Evolutionary conservation across 2,329 filamentous ascomycete species (phyloP).

Genomic region (Simplicillium sp.): DNA sequence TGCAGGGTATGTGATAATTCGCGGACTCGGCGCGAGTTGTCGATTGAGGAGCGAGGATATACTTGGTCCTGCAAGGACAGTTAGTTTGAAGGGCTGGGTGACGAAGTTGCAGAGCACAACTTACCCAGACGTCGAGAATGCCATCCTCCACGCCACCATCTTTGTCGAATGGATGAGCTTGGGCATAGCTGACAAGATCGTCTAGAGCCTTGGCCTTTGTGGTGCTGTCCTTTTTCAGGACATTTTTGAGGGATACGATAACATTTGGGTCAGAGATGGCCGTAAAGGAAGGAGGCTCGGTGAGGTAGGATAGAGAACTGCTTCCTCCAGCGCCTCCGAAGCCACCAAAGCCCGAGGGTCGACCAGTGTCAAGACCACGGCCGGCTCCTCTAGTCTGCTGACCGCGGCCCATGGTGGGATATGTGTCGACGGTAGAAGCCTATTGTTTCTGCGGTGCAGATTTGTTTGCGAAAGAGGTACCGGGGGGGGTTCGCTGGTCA

Average conservation of each 20-base stretch:
- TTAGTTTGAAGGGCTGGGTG: background rate
- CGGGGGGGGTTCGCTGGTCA: too few species aligned
- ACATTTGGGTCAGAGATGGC: slow-evolving; percentile 70
- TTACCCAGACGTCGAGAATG: slow-evolving; percentile 80
- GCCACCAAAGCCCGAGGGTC: slow-evolving; percentile 24
- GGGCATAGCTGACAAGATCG: slow-evolving; percentile 62
- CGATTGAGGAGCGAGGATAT: slow-evolving; percentile 84
- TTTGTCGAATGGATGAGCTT: slow-evolving; percentile 39
- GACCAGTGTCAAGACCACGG: background rate
- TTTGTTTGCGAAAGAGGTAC: too few species aligned
- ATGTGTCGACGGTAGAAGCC: background rate
- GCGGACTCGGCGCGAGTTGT: slow-evolving; percentile 77
- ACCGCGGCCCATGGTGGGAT: slow-evolving; percentile 3
- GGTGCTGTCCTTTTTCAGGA: slow-evolving; percentile 84
- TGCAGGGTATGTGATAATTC: slow-evolving; percentile 77
- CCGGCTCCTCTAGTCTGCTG: slow-evolving; percentile 1
- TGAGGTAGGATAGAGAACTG: slow-evolving; percentile 69
- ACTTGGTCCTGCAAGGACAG: slow-evolving; percentile 56
- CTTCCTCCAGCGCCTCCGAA: slow-evolving; percentile 29
- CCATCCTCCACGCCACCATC: slow-evolving; percentile 64
- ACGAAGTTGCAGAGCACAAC: slow-evolving; percentile 5
- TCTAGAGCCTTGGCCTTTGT: slow-evolving; percentile 89
- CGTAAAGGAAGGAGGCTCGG: slow-evolving; percentile 74
- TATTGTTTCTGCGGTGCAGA: background rate
- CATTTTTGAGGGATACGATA: slow-evolving; percentile 84